Evolutionary conservation across 116 monocot species (phyloP), one percentile per base, ranked within the genome.

Genomic region (Papilionanthe hybrid): DNA sequence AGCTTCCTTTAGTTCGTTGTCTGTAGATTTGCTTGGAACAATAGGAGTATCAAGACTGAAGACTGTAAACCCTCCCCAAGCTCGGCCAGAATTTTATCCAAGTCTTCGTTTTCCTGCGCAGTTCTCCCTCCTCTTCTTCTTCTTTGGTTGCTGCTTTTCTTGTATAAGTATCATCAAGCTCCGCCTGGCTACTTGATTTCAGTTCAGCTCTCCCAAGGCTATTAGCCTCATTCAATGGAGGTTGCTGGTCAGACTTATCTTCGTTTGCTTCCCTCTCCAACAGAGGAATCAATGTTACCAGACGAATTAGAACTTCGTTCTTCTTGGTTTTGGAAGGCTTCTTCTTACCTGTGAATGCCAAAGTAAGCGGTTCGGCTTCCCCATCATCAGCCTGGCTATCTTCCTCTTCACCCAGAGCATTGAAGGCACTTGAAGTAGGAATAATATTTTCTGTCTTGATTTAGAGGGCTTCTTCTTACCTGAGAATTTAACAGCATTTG

Each of bases 91-190:
- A 89, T 63, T 49, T 86, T 82, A 29, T 93, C 89, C 84, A 92
- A 82, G 74, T 94, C 94, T 12, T 92, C 90, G 78, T 92, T 92
- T 77, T 94, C 92, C 41, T 84, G 79, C 0, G 79, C 86, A 77
- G 82, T 84, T 67, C 86, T 87, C 37, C 88, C 92, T 43, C 87
- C 79, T 81, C 78, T 90, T 88, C 82, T 93, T 93, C 79, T 93
- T 93, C 81, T 91, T 93, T 80, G 91, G 91, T 71, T 88, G 84
- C 68, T 82, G 82, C 78, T 82, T 57, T n/a, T 75, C 42, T 20
- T 4, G 75, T 80, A 28, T 42, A 48, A 10, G 57, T 15, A 4
- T 86, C 79, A 44, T 71, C 79, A n/a, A 47, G 50, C 20, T 20
- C 74, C 13, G 9, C 55, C 30, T 60, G 68, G 1, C 63, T 58